Evolutionary conservation across 2,329 filamentous ascomycete genomes (phyloP), one percentile per base, ranked within the genome.

Genomic region (Aspergillus carbonarius): DNA sequence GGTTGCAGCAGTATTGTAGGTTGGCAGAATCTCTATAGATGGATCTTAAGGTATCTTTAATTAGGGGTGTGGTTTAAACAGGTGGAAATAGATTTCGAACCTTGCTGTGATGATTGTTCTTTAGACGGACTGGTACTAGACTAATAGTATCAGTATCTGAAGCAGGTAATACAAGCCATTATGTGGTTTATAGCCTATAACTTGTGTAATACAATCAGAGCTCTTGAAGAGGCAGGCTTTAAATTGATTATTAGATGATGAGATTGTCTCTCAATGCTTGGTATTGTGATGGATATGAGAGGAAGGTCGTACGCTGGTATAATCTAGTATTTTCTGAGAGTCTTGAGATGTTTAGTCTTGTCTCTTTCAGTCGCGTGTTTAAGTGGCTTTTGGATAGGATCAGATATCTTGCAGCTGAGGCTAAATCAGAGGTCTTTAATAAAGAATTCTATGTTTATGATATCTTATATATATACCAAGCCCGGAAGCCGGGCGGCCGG

Each of bases 61-160:
- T 91, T 92, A 1, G 88, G 88, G 1, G 82, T 79, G 40, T 93
- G 93, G 55, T 82, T 97, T 56, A 93, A 98, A 75, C 92, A 96
- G 66, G 85, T 96, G 48, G 93, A 98, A 72, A 89, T 98, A 55
- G 92, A 98, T 74, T 90, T 90, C 74, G 80, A 84, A 49, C 91
- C 92, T 17, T 85, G 85, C 53, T 89, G 86, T 68, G 88, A 92
- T 63, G 86, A 90, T 66, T 82, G 83, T 35, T 85, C 85, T 1
- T 76, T 90, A 12, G 68, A 69, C 35, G 69, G 71, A 9, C 85
- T 88, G 7, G 78, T 82, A 25, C 77, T 93, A 15, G 75, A 79
- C 47, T 78, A 85, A 65, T 96, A 92, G 92, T 88, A 88, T 62
- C 76, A 84, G 25, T 84, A 85, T 57, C 78, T 96, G 57, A 81